These are phyloP conservation scores for Plasmodiophora brassicae DNA, from an alignment of 208 protist genomes.

Conservation along the genomic window DNA sequence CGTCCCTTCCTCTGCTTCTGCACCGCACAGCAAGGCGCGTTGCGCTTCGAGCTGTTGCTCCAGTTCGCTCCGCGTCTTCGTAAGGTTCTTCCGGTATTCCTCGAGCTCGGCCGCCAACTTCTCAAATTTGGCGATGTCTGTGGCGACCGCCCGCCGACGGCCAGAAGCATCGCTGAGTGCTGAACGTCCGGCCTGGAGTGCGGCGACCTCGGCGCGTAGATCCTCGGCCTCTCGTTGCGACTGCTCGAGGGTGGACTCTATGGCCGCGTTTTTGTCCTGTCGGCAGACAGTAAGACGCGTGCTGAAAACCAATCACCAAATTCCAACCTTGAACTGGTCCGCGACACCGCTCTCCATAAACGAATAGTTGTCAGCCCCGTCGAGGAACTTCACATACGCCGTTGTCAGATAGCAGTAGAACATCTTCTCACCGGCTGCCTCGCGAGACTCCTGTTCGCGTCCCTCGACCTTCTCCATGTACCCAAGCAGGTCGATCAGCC, in stretches of 20 bases:
- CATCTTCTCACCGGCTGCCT: slow-evolving; percentile 18
- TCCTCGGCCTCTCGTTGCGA: slow-evolving; percentile 4
- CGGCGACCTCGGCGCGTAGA: neutral
- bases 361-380: neutral
- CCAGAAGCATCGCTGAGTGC: neutral
- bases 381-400: slow-evolving; percentile 32
- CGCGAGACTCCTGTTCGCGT: neutral
- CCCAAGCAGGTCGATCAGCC: slow-evolving; percentile 37
- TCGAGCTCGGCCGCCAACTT: neutral
- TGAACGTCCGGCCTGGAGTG: neutral
- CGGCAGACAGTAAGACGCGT: neutral
- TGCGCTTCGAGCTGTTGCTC: neutral
- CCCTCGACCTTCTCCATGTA: slow-evolving; percentile 20
- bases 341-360: neutral
- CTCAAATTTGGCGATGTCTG: slow-evolving; percentile 28
- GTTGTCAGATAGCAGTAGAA: slow-evolving; percentile 30
- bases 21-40: neutral
- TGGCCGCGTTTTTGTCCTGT: slow-evolving; percentile 19
- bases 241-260: neutral
- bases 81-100: neutral
- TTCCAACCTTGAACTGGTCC: slow-evolving; percentile 25
- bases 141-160: neutral
- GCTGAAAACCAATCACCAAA: neutral
- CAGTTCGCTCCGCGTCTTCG: neutral
- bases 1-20: neutral